phyloP scores from a whole-genome alignment of 176 grass and related monocot genomes.

The Secale cereale region DNA sequence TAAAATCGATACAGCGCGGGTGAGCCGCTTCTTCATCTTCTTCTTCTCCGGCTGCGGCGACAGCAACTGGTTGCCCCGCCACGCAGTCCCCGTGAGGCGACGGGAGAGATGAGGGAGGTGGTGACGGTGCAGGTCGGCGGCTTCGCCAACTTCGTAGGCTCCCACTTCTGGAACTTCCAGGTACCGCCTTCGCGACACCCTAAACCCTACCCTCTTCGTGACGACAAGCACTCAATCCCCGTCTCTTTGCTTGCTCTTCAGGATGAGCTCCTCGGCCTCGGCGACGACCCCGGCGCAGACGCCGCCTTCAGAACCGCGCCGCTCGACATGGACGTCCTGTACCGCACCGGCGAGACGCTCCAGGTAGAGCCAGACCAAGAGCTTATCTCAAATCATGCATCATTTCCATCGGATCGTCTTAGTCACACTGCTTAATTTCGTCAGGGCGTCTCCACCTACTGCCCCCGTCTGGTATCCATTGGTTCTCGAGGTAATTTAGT shows the following conservation, averaged over 20 bases:
- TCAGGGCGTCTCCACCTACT: constrained; percentile 71
- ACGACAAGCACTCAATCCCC: neutral
- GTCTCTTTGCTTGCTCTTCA: constrained; percentile 9
- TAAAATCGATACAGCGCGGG: neutral
- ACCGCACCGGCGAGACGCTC: constrained; percentile 69
- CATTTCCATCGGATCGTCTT: neutral
- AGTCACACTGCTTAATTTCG: constrained; percentile 21
- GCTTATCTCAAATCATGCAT: neutral
- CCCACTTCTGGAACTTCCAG: constrained; percentile 63
- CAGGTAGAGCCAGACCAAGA: constrained; percentile 44
- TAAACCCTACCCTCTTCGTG: neutral
- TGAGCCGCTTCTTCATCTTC: neutral
- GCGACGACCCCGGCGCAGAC: constrained; percentile 53
- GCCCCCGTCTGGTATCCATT: constrained; percentile 76
- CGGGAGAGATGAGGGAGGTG: constrained; percentile 38
- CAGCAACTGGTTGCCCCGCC: neutral
- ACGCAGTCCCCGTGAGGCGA: neutral
- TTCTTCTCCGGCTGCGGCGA: neutral
- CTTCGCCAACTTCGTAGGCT: constrained; percentile 49
- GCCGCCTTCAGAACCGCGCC: constrained; percentile 43
- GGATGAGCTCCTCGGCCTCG: constrained; percentile 94
- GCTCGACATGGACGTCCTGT: constrained; percentile 81
- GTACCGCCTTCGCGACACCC: neutral
- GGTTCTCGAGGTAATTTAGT: constrained; percentile 63
- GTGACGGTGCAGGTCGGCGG: constrained; percentile 56